A percentile compares a stretch with the other conserved stretches of the same genome.
Evolutionary conservation across 371 early-diverging fungal species (phyloP).

Genomic region (Mucor piriformis): DNA sequence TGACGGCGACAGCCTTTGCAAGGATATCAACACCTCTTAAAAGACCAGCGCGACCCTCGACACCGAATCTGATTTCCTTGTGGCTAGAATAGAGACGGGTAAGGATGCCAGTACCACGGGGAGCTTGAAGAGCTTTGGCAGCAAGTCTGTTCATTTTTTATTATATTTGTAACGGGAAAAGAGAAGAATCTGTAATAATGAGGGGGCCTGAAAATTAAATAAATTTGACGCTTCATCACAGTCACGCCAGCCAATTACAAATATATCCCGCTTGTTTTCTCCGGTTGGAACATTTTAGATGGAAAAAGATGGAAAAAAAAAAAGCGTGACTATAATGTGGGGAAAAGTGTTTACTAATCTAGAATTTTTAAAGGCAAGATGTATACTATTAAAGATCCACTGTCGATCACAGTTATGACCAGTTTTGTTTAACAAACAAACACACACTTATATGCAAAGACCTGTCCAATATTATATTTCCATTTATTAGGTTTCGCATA

Average conservation of each 20-base stretch:
- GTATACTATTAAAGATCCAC: no score
- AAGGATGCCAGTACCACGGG: conserved; percentile 43
- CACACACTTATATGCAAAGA: no score
- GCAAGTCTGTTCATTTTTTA: conserved; percentile 44
- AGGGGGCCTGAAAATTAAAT: conserved; percentile 25
- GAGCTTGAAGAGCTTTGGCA: conserved; percentile 43
- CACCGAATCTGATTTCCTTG: conserved; percentile 96
- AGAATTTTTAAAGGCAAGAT: no score
- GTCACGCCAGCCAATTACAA: neutral
- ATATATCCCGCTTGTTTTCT: neutral
- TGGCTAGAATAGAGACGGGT: conserved; percentile 82
- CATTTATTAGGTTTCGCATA: conserved; percentile 11
- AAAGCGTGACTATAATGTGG: no score
- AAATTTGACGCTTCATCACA: neutral
- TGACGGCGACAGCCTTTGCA: conserved; percentile 97
- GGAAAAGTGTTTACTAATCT: no score
- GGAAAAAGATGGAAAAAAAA: no score
- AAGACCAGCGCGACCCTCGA: conserved; percentile 92
- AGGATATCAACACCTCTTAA: conserved; percentile 94
- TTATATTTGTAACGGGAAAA: neutral
- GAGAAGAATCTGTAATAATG: neutral
- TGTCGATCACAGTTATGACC: neutral
- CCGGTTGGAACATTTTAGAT: conserved; percentile 17
- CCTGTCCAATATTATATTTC: no score
- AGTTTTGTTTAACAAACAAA: neutral